phyloP scores from a whole-genome alignment of 805 yeast species.

The Millerozyma miso region DNA sequence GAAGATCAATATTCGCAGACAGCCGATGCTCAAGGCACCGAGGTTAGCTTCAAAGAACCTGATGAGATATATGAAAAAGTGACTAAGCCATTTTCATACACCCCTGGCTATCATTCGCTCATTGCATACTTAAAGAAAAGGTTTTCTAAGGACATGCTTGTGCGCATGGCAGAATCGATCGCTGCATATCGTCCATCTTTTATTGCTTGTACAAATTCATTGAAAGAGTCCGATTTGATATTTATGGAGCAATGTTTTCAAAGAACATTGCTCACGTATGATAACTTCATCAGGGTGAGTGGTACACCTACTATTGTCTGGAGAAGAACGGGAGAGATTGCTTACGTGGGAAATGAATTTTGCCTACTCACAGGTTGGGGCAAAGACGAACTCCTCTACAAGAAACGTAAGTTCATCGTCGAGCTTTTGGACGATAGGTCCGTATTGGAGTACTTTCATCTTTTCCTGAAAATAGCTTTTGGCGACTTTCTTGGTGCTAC shows the following conservation, averaged over 20 bases:
- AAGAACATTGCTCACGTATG: constrained; percentile 83
- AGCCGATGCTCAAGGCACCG: constrained; percentile 11
- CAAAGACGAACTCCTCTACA: constrained; percentile 56
- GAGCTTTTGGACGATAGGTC: constrained; percentile 85
- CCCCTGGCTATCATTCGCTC: constrained; percentile 84
- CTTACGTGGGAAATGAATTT: constrained; percentile 93
- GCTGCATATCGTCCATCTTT: constrained; percentile 90
- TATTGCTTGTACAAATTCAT: constrained; percentile 83
- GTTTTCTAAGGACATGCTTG: constrained; percentile 65
- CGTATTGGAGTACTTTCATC: constrained; percentile 81
- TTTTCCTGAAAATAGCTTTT: constrained; percentile 80
- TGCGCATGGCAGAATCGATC: constrained; percentile 81
- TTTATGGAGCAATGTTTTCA: constrained; percentile 97
- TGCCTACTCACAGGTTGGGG: constrained; percentile 90
- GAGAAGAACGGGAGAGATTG: constrained; percentile 94
- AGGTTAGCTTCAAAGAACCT: constrained; percentile 48
- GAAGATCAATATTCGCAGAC: constrained; percentile 22
- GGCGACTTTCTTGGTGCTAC: constrained; percentile 84
- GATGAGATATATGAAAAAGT: constrained; percentile 78
- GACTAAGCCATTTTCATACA: constrained; percentile 75
- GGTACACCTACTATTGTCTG: constrained; percentile 96
- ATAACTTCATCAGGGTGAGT: constrained; percentile 72
- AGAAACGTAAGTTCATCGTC: constrained; percentile 66
- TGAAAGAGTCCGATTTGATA: constrained; percentile 86
- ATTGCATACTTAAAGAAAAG: constrained; percentile 68